Base-by-base conservation (phyloP, 208 protist species). In the Acanthamoeba healyi region DNA sequence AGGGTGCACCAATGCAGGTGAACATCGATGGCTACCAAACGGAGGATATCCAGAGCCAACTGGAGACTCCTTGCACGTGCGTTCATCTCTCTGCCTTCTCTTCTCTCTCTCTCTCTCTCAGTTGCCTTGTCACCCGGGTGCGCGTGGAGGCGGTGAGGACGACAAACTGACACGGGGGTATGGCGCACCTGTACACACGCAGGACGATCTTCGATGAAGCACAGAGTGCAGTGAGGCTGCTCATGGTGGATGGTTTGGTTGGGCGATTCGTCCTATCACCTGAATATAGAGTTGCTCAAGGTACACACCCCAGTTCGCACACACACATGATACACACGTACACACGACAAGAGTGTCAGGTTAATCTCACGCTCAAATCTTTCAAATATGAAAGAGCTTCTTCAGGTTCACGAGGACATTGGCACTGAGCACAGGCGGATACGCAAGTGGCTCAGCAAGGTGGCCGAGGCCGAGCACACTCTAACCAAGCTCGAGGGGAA, bases 121-220 rank as follows among this genome's bases (percentile, higher is more conserved):
- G 10, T 61, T 61, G 54, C 54, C 5, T 61, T n/a, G n/a, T n/a
- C n/a, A n/a, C n/a, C n/a, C n/a, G n/a, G n/a, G n/a, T n/a, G n/a
- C n/a, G n/a, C n/a, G n/a, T n/a, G n/a, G n/a, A n/a, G n/a, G n/a
- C n/a, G n/a, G n/a, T n/a, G n/a, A n/a, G n/a, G n/a, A n/a, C n/a
- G n/a, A n/a, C n/a, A n/a, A n/a, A n/a, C n/a, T n/a, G n/a, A n/a
- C n/a, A n/a, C n/a, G n/a, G n/a, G n/a, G n/a, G n/a, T n/a, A n/a
- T n/a, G n/a, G n/a, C n/a, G n/a, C n/a, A n/a, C n/a, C n/a, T n/a
- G n/a, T 67, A 26, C 19, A 36, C 29, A 3, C 24, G 42, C 72
- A 82, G 42, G 72, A 2, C 14, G 2, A 82, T 82, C 38, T 82
- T 82, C 19, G 72, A 82, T 29, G 72, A 82, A 24, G 72, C 72